These are phyloP conservation scores for Sutorius australiensis DNA, from an alignment of 768 basidiomycete species.

Conservation along the genomic window DNA sequence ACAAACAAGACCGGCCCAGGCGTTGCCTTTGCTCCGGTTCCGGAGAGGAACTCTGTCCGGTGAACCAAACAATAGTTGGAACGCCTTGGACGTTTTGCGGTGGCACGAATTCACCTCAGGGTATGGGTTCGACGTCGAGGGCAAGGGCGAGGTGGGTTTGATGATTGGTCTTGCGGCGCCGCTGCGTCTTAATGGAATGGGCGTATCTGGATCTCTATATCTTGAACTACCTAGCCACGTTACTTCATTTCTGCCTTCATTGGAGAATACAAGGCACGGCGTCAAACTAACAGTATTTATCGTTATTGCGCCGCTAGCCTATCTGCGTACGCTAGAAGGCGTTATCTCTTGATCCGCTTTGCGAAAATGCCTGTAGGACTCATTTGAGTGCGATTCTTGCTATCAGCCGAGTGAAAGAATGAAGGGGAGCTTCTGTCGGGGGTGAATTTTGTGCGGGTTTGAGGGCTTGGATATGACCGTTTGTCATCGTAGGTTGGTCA, in stretches of 20 bases:
- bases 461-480: neutral
- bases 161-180: slow-evolving; percentile 6
- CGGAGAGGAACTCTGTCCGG: neutral
- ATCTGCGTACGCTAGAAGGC: no score
- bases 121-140: neutral
- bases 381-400: neutral
- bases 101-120: neutral
- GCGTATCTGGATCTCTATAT: neutral
- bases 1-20: neutral
- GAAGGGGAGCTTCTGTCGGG: neutral
- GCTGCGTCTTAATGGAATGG: neutral
- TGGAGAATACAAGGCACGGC: neutral
- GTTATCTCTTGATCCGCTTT: neutral
- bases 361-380: neutral
- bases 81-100: no score
- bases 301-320: neutral
- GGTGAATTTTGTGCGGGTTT: slow-evolving; percentile 9
- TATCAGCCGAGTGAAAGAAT: neutral
- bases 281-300: neutral
- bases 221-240: neutral
- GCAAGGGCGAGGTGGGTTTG: neutral
- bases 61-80: neutral
- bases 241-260: neutral
- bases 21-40: neutral
- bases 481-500: neutral